A percentile compares a stretch with the other conserved stretches of the same genome.
phyloP scores from a whole-genome alignment of 2,329 filamentous ascomycete species.

The Pseudogymnoascus sp. region DNA sequence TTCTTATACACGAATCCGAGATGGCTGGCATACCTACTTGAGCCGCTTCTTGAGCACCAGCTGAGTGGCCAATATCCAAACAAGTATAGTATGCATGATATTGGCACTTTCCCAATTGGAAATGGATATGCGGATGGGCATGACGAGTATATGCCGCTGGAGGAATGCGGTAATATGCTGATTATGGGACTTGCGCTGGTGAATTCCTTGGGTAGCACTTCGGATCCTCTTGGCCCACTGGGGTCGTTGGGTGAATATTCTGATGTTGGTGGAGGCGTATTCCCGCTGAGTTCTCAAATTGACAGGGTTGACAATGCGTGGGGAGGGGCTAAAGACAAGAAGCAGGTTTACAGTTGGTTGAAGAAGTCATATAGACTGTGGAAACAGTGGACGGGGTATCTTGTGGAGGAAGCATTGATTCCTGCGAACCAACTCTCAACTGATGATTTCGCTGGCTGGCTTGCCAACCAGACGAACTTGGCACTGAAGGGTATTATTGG shows the following conservation, averaged over 20 bases:
- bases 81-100: constrained; percentile 70
- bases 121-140: constrained; percentile 60
- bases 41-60: constrained; percentile 75
- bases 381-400: constrained; percentile 64
- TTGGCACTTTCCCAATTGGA: constrained; percentile 67
- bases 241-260: constrained; percentile 12
- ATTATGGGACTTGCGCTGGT: constrained; percentile 69
- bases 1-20: constrained; percentile 78
- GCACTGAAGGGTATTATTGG: constrained; percentile 74
- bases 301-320: constrained; percentile 54
- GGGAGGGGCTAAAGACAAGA: constrained; percentile 48
- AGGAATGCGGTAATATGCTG: constrained; percentile 61
- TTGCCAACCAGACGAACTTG: constrained; percentile 62
- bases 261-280: constrained; percentile 20
- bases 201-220: constrained; percentile 51
- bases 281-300: constrained; percentile 36
- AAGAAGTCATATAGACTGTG: constrained; percentile 53
- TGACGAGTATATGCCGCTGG: constrained; percentile 61
- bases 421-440: constrained; percentile 62
- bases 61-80: constrained; percentile 79
- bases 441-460: constrained; percentile 63
- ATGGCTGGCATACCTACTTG: constrained; percentile 72
- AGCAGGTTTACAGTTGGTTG: constrained; percentile 56
- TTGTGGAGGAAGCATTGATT: constrained; percentile 56
- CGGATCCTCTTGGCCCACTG: neutral